Evolutionary conservation across 352 stramenopile genomes (phyloP), one percentile per base, ranked within the genome.

Genomic region (Phytophthora sp.): DNA sequence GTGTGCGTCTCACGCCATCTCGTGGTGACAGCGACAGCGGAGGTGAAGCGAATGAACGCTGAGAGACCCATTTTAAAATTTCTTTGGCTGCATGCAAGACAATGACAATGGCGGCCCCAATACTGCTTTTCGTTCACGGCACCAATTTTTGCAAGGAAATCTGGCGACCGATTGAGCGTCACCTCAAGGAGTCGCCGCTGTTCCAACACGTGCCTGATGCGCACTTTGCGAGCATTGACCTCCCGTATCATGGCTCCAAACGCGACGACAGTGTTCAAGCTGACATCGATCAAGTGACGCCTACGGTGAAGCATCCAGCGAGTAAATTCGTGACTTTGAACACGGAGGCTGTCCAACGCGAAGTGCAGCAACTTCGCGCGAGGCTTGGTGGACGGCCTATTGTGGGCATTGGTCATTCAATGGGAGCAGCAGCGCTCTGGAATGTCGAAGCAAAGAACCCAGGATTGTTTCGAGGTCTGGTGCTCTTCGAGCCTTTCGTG

Each of bases 321-420:
- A 76, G 62, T 31, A 52, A 65, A 5, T 79, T 66, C 62, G 61
- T 41, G 21, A 63, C 29, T 41, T 20, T 74, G 18, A 57, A 51
- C 24, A 46, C 47, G 3, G 46, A 74, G 4, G 46, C 36, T 7
- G 29, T 77, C 1, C 47, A 52, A 18, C 27, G 33, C 27, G 50
- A 71, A n/a, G 54, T 65, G 6, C 9, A 54, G 1, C 27, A 66
- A 29, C 45, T 62, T 41, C 15, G 26, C 21, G 13, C 9, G 7
- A 21, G 52, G 1, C 44, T 51, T 35, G 41, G 21, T 1, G 18
- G 57, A 29, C 20, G 36, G 7, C 62, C 75, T 18, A 44, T 87
- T 33, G 73, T 87, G 16, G 76, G 78, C 3, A 71, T 87, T 35
- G 74, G 71, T 26, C 74, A 80, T 35, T 82, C 74, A 5, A 62